Base-by-base conservation (phyloP, 2,329 filamentous ascomycete species). In the Ceratocystiopsis minuta region DNA sequence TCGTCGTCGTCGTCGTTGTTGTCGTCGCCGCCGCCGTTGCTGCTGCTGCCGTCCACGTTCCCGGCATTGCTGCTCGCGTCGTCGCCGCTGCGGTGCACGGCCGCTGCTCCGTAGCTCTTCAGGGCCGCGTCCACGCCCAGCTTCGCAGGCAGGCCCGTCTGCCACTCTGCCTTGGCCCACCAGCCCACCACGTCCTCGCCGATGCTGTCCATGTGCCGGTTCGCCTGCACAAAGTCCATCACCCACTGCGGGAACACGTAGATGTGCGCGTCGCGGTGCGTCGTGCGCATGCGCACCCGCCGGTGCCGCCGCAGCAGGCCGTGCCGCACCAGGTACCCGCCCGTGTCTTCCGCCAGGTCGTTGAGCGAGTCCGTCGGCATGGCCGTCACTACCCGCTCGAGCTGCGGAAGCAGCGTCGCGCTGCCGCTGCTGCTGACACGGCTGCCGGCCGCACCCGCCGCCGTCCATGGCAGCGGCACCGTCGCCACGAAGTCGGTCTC, bases 161-260 rank as follows among this genome's bases (percentile, higher is more conserved):
- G 87, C 90, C 90, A 98, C 42, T 78, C 77, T 1, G 88, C 77
- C 57, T 96, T 96, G 32, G 87, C 84, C 86, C 87, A 94, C 81
- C 84, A 94, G 7, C 87, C 86, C 15, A 96, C 66, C 6, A 95
- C 75, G 53, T 96, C 88, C 57, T 96, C 88, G 31, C 81, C 82
- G 38, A 98, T 77, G 43, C 79, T 92, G 52, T 94, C 83, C 48
- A 98, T 74, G 12, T 72, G 76, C 28, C 87, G 79, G 52, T 95
- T 92, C 47, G 70, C 66, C 44, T 74, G 72, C 36, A 92, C 74
- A 57, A 94, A 81, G 42, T 92, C 79, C 53, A 94, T 72, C 10
- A 93, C 72, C 88, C 90, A 96, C 50, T 75, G 76, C 0, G 90
- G 90, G 50, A 98, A 83, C 48, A 98, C 75, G 59, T 98, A 98